Evolutionary conservation across 805 yeast genomes (phyloP), one percentile per base, ranked within the genome.

Genomic region (Myxozyma neotropica): DNA sequence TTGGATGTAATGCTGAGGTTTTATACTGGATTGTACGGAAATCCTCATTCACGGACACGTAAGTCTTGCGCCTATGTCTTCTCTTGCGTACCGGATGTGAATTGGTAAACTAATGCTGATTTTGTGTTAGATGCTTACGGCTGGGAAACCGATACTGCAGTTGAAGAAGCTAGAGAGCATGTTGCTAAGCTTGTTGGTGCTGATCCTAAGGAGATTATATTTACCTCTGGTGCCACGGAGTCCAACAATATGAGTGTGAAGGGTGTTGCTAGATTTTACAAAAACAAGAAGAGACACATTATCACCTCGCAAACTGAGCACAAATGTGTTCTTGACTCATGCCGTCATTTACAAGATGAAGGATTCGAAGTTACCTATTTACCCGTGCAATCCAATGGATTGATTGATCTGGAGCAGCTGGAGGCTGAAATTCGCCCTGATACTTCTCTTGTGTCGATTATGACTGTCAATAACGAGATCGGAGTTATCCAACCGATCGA

Each of bases 181-280:
- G 79, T 94, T 54, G 98, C 99, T 1, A 79, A 80, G 31, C 82
- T 94, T 55, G 90, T 94, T 68, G 83, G 84, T 31, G 99, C 99
- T 35, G 96, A 94, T 72, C 89, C 98, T 56, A 93, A 93, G 77
- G 99, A 94, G 76, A 94, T 94, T 68, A 87, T 94, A 49, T 92
- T 94, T 78, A 94, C 98, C 0, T 87, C 95, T 1, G 99, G 99
- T 59, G 99, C 99, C 59, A 94, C 99, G 3, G 99, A 94, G 74
- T 85, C 94, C 47, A 94, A 94, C 77, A 94, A 95, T 73, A 89
- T 89, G 89, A 92, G 88, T 29, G 76, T 94, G 67, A 94, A 94
- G 76, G 99, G 99, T 71, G 96, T 94, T 15, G 93, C 97, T 1
- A 81, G 97, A 62, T 94, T 94, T 75, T 94, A 93, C 78, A 82